Evolutionary conservation across 1,284 basidiomycete genomes (phyloP), one percentile per base, ranked within the genome.

Genomic region (Meira miltonrushii): DNA sequence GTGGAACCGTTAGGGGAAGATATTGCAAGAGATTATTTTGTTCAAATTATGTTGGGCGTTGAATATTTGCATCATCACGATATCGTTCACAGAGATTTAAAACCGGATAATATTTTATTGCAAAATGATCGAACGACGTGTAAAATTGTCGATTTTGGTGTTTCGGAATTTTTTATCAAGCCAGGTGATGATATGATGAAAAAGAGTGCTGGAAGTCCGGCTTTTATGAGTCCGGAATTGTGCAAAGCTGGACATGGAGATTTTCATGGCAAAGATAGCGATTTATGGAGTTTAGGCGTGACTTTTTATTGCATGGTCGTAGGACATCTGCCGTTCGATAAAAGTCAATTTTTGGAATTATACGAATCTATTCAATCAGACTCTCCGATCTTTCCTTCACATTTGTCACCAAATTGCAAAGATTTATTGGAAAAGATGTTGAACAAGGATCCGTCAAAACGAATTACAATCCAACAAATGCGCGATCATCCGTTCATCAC

Each of bases 71-170:
- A 85, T 68, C 77, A 78, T 40, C 83, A 84, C 71, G 80, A 80
- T 33, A 81, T 85, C 37, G 80, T 81, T 5, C 82, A 83, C 66
- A 77, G 81, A 12, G 82, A 82, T 63, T 77, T 83, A 77, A 83
- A 83, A 68, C 82, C 82, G 0, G 82, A 83, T 66, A 83, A 85
- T 70, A 80, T 84, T 37, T 77, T 85, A 23, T 76, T 84, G 13
- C 79, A 79, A 11, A 75, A 76, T n/a, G 79, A 83, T 60, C 69
- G 75, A n/a, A 70, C 77, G 53, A 72, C 75, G 10, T 82, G 83
- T 75, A 84, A 84, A 69, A 78, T 85, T 50, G 83, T 81, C 65
- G 82, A 84, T 64, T 85, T 85, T 71, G 84, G 84, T 33, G 82
- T 84, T 0, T 83, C 82, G 1, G 82, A 84, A 58, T 82, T 84